Evolutionary conservation across 352 stramenopile species (phyloP), one percentile per base, ranked within the genome.

Genomic region (Phytophthora sp.): DNA sequence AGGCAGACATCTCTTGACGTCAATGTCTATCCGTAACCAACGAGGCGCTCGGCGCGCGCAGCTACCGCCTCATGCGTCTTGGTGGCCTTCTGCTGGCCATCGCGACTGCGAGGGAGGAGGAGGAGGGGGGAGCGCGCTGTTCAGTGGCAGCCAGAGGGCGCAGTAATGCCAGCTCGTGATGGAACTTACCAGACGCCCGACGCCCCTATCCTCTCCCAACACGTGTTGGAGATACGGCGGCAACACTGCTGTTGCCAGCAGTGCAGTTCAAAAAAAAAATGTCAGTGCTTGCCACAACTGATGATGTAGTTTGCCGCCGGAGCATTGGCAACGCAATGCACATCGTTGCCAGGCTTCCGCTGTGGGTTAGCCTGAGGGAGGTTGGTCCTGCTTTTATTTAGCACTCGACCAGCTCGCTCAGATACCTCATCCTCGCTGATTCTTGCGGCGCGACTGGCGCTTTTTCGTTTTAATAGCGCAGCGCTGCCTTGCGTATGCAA

Each of bases 141-240:
- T 27, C 46, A 52, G 57, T 35, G 13, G 9, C 41, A 15, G 54
- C 45, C 54, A 64, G 55, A 63, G 36, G 9, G 36, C 18, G 39
- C 18, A 69, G 54, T 55, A 54, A 54, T 53, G 30, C 12, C 27
- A 59, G 44, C 11, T n/a, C 23, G 44, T 45, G 31, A 62, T 62
- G 44, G 33, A 56, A n/a, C 58, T 60, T 42, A 60, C 46, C 49
- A 18, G 45, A 16, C 12, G 5, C 35, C 16, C 15, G 52, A 36
- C 36, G 18, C 42, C 24, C 50, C 47, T 53, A 46, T 58, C 29
- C 47, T 31, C 27, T 24, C 30, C 44, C 18, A 69, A 69, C 61
- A 69, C 61, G 53, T 69, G 61, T 57, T 64, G 33, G 45, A 53
- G 61, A 54, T 38, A 60, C 36, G 46, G 21, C 42, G 51, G n/a